These are phyloP conservation scores for Coriolopsis trogii DNA, from an alignment of 1,284 basidiomycete species.

Conservation along the genomic window DNA sequence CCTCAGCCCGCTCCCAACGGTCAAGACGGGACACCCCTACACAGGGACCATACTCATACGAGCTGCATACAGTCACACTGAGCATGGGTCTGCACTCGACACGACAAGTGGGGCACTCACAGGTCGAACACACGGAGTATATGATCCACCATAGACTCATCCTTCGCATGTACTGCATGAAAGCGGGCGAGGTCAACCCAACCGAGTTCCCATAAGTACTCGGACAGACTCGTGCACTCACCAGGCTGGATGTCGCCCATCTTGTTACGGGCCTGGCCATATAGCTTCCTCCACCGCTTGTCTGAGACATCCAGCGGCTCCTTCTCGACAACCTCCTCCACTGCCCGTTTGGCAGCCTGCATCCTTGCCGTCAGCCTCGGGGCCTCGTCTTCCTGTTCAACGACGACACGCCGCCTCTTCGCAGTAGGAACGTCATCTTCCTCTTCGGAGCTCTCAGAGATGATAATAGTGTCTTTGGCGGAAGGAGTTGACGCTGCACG, in stretches of 20 bases:
- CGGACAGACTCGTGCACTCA: constrained; percentile 48
- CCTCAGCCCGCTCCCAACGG: constrained; percentile 86
- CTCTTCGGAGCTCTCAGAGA: constrained; percentile 14
- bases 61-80: too few species aligned
- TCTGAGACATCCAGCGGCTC: constrained; percentile 42
- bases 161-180: constrained; percentile 54
- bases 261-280: constrained; percentile 48
- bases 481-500: constrained; percentile 9
- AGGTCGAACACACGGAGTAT: constrained; percentile 84
- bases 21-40: constrained; percentile 83
- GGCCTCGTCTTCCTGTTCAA: not conserved
- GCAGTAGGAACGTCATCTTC: not conserved
- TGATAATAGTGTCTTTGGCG: constrained; percentile 8
- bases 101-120: constrained; percentile 38
- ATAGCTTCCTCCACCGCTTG: constrained; percentile 56
- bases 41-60: constrained; percentile 85
- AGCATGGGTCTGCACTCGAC: constrained; percentile 2
- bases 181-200: not conserved
- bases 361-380: not conserved
- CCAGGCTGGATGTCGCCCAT: constrained; percentile 63
- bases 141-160: constrained; percentile 64
- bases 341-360: not conserved
- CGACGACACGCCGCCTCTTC: constrained; percentile 14
- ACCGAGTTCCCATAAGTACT: not conserved
- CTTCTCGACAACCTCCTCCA: constrained; percentile 25